Evolutionary conservation across 2,329 filamentous ascomycete species (phyloP).

Genomic region (Macrophomina phaseolina): DNA sequence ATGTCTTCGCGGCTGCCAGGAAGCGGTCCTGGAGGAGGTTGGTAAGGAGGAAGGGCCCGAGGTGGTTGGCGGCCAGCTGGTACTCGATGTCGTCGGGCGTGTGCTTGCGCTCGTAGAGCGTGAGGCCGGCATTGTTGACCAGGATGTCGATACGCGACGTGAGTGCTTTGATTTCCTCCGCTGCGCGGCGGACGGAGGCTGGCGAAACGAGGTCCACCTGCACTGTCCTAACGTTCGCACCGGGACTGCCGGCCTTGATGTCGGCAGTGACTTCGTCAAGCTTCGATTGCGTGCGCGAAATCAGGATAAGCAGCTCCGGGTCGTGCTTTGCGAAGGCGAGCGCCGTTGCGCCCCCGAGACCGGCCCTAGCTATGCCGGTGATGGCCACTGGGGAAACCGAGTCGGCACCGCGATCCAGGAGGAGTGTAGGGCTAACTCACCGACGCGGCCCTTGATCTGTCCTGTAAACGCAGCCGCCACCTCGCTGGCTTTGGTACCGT

Average conservation of each 20-base stretch:
- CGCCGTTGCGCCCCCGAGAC: conserved; percentile 38
- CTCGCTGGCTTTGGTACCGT: conserved; percentile 39
- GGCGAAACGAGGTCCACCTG: conserved; percentile 46
- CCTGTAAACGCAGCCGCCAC: conserved; percentile 39
- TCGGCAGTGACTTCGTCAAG: conserved; percentile 46
- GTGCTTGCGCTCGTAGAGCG: conserved; percentile 37
- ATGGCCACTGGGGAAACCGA: conserved; percentile 10
- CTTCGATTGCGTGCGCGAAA: conserved; percentile 52
- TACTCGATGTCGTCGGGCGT: conserved; percentile 52
- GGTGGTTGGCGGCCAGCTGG: conserved; percentile 54
- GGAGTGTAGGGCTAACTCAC: conserved; percentile 26
- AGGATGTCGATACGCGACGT: conserved; percentile 47
- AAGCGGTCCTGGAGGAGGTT: conserved; percentile 51
- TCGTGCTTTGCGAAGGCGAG: conserved; percentile 37
- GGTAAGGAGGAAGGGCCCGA: conserved; percentile 53
- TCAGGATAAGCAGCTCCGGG: conserved; percentile 38
- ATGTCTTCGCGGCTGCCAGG: conserved; percentile 37
- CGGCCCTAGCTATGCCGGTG: conserved; percentile 39
- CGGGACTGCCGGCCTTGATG: conserved; percentile 41
- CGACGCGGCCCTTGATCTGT: conserved; percentile 37
- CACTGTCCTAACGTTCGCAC: conserved; percentile 40
- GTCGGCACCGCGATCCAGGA: background rate
- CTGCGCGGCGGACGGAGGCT: conserved; percentile 43
- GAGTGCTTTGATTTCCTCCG: conserved; percentile 39
- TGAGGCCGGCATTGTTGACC: conserved; percentile 47